Percentiles rank a stretch among this genome's conserved stretches.
phyloP scores from a whole-genome alignment of 140 eudicot genomes.

The Bidens hawaiensis region DNA sequence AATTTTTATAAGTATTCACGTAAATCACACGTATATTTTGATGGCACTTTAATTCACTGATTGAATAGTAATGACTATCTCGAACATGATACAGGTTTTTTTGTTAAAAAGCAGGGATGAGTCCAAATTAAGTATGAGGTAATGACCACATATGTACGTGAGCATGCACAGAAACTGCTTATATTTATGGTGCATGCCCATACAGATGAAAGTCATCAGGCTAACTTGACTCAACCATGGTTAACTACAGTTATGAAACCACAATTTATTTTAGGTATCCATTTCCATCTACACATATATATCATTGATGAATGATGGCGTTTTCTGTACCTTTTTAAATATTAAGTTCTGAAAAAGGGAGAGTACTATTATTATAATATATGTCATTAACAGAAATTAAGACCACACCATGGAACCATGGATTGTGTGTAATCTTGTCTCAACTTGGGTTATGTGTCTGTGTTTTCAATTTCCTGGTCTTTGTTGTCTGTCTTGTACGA shows the following conservation, averaged over 20 bases:
- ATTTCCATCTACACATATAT: conserved; percentile 15
- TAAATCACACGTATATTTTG: too few relatives aligned
- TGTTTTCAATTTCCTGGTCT: conserved; percentile 40
- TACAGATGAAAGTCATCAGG: conserved; percentile 22
- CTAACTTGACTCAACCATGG: conserved; percentile 33
- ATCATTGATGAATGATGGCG: conserved; percentile 76
- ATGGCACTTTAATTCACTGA: too few relatives aligned
- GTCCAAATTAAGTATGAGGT: conserved; percentile 6
- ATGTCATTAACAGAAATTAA: conserved; percentile 1
- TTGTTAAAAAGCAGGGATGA: background rate
- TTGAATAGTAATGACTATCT: too few relatives aligned
- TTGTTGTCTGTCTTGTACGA: conserved; percentile 41
- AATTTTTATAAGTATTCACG: background rate
- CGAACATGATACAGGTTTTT: too few relatives aligned
- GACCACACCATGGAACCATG: background rate
- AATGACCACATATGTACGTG: conserved; percentile 21
- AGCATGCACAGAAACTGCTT: conserved; percentile 24
- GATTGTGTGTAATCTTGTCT: conserved; percentile 39
- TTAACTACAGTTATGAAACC: conserved; percentile 21
- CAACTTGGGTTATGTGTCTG: conserved; percentile 21
- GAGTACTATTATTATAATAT: conserved; percentile 7
- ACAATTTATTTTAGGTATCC: conserved; percentile 23
- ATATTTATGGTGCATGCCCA: conserved; percentile 28
- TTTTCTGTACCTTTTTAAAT: conserved; percentile 54
- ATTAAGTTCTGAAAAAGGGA: conserved; percentile 18